Evolutionary conservation across 768 basidiomycete genomes (phyloP).

Genomic region (Myochromella boudieri): DNA sequence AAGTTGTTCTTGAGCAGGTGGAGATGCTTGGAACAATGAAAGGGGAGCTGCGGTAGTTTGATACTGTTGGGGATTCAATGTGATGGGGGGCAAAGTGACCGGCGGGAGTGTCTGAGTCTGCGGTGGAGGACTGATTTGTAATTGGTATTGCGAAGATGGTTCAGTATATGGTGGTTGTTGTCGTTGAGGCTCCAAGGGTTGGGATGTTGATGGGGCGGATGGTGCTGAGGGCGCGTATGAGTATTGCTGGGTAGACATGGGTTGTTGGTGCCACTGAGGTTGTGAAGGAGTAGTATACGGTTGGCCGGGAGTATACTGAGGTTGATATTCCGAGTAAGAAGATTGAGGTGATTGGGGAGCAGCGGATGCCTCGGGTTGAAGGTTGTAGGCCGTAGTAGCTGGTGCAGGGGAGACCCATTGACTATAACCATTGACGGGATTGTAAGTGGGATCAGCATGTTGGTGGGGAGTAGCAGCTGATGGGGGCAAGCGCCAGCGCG

Average conservation of each 20-base stretch:
- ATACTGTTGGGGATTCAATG: slow-evolving; percentile 22
- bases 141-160: slow-evolving; percentile 24
- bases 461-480: slow-evolving; percentile 31
- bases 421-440: slow-evolving; percentile 26
- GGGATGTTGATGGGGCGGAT: slow-evolving; percentile 18
- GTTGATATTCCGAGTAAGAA: slow-evolving; percentile 16
- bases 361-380: slow-evolving; percentile 5
- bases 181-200: slow-evolving; percentile 13
- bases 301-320: slow-evolving; percentile 9
- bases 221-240: slow-evolving; percentile 13
- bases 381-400: slow-evolving; percentile 11
- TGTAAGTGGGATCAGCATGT: slow-evolving; percentile 24
- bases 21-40: slow-evolving; percentile 20
- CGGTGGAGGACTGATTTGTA: slow-evolving; percentile 18
- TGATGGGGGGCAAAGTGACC: slow-evolving; percentile 24
- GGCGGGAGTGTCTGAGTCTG: slow-evolving; percentile 21
- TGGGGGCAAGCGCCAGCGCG: slow-evolving; percentile 57
- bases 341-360: slow-evolving; percentile 24
- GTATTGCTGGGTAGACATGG: slow-evolving; percentile 13
- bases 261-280: slow-evolving; percentile 19
- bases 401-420: slow-evolving; percentile 33
- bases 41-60: slow-evolving; percentile 15
- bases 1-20: slow-evolving; percentile 24
- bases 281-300: slow-evolving; percentile 12
- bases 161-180: slow-evolving; percentile 8